Percentiles rank a stretch among this genome's conserved stretches.
phyloP scores from a whole-genome alignment of 2,329 filamentous ascomycete species.

The Eutypella sp. region DNA sequence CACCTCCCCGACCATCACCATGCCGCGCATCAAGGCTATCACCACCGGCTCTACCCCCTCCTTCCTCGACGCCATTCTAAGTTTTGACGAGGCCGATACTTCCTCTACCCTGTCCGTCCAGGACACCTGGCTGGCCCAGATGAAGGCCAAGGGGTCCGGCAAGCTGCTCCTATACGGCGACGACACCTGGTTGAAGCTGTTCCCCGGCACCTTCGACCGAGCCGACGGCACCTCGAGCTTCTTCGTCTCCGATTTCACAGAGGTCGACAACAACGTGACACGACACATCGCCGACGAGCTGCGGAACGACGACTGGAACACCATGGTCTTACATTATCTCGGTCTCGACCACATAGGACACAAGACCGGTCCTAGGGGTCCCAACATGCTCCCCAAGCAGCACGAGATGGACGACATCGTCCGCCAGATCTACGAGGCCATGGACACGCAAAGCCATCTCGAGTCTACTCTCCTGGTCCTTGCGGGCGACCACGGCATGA shows the following conservation, averaged over 20 bases:
- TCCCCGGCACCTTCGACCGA: slow-evolving; percentile 81
- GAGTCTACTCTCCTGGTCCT: slow-evolving; percentile 76
- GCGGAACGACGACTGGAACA: slow-evolving; percentile 75
- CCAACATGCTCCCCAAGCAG: slow-evolving; percentile 91
- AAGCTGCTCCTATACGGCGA: slow-evolving; percentile 94
- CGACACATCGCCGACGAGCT: slow-evolving; percentile 79
- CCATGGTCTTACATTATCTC: slow-evolving; percentile 91
- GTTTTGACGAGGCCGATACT: slow-evolving; percentile 91
- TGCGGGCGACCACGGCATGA: slow-evolving; percentile 98
- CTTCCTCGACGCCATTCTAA: slow-evolving; percentile 93
- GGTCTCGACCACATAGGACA: slow-evolving; percentile 97
- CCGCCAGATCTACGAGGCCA: slow-evolving; percentile 66
- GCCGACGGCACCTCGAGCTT: slow-evolving; percentile 94
- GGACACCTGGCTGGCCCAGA: slow-evolving; percentile 94
- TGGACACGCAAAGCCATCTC: slow-evolving; percentile 67
- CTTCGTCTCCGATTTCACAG: slow-evolving; percentile 96
- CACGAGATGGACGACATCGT: slow-evolving; percentile 88
- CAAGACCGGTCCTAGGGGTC: slow-evolving; percentile 83
- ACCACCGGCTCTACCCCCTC: slow-evolving; percentile 98
- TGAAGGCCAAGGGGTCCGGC: slow-evolving; percentile 66
- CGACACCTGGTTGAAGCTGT: slow-evolving; percentile 97
- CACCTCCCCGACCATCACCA: slow-evolving; percentile 94
- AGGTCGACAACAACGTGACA: slow-evolving; percentile 97
- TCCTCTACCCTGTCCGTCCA: slow-evolving; percentile 81
- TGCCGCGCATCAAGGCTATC: slow-evolving; percentile 95